These are phyloP conservation scores for Aegilops bicornis DNA, from an alignment of 176 grass and related monocot species.

Conservation along the genomic window DNA sequence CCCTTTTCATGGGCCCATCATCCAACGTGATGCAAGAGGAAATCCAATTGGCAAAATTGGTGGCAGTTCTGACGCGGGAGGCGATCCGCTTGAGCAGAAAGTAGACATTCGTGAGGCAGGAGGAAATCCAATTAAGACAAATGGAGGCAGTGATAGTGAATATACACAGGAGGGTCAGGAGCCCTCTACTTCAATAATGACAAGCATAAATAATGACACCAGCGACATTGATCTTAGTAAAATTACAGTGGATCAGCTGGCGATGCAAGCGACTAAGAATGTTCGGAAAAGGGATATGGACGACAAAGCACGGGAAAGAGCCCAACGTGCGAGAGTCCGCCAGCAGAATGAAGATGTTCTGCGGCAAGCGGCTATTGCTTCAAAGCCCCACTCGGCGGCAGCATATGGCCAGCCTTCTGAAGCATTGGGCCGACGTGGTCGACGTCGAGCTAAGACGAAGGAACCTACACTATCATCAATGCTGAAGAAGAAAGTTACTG, in stretches of 20 bases:
- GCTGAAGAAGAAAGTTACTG: slow-evolving; percentile 86
- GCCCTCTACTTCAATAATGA: slow-evolving; percentile 22
- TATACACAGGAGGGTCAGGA: neutral
- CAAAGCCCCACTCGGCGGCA: slow-evolving; percentile 65
- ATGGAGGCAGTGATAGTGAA: slow-evolving; percentile 18
- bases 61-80: slow-evolving; percentile 27
- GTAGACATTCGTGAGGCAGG: slow-evolving; percentile 35
- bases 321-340: slow-evolving; percentile 54
- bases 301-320: slow-evolving; percentile 55
- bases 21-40: slow-evolving; percentile 7
- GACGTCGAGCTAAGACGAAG: slow-evolving; percentile 46
- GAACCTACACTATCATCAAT: slow-evolving; percentile 73
- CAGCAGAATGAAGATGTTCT: slow-evolving; percentile 85
- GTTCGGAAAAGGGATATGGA: slow-evolving; percentile 61
- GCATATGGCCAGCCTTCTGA: slow-evolving; percentile 49
- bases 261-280: slow-evolving; percentile 64
- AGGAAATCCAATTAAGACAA: slow-evolving; percentile 40
- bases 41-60: slow-evolving; percentile 1
- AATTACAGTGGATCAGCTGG: slow-evolving; percentile 53
- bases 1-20: slow-evolving; percentile 58
- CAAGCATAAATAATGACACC: neutral
- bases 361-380: slow-evolving; percentile 78
- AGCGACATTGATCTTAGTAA: slow-evolving; percentile 11
- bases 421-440: slow-evolving; percentile 21
- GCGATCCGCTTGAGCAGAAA: slow-evolving; percentile 30